Evolutionary conservation across 176 grass and related monocot species (phyloP), one percentile per base, ranked within the genome.

Genomic region (Raddia distichophylla): DNA sequence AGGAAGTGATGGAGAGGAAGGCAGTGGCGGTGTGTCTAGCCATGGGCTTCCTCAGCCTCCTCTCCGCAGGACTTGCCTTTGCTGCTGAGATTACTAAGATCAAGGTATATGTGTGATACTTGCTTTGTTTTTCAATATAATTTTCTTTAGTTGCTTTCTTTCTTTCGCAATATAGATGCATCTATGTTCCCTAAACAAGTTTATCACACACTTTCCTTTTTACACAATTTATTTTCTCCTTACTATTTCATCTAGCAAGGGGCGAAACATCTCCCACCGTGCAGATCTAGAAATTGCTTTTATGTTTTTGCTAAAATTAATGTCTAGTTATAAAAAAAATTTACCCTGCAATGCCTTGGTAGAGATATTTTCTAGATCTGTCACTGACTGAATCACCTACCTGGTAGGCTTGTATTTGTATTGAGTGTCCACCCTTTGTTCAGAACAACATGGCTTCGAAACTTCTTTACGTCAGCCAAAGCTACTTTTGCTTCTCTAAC

Each of bases 31-130:
- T 91, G 68, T 91, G 89, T 53, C 69, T 35, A 2, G 19, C 72
- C 5, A 76, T 84, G 46, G 53, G 76, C 8, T 81, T 91, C 52
- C 85, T 91, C 5, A 85, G 85, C 7, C 19, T 87, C 35, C 59
- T 87, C 15, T 91, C 89, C 10, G 75, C 76, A 22, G 75, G 70
- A 20, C 89, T 91, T 22, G 89, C 78, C 44, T 80, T 91, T 6
- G 89, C 89, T 18, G 89, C 80, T 16, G 85, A 91, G 78, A 85
- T 71, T 55, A 91, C 84, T 60, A 84, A 78, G 82, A 60, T 87
- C 63, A 80, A 77, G 76, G 89, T 91, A 84, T 63, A 32, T 5
- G 53, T 4, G 7, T 58, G 8, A 60, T 22, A 9, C n/a, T 27
- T 60, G n/a, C 58, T 60, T 22, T 20, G 19, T 60, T 60, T 27